Evolutionary conservation across 352 stramenopile genomes (phyloP).

Genomic region (Phytophthora fragariaefolia): DNA sequence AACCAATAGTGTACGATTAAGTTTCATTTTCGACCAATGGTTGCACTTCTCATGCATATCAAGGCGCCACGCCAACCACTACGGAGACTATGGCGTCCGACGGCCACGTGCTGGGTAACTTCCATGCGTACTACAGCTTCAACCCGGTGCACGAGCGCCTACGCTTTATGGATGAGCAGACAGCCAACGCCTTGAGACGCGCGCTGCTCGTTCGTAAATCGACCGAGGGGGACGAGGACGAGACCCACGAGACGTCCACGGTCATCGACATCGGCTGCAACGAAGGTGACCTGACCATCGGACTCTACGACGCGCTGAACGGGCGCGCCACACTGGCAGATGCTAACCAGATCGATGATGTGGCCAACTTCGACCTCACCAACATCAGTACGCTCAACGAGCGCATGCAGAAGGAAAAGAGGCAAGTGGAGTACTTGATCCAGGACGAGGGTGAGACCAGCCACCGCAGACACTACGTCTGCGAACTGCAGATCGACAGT

Average conservation of each 20-base stretch:
- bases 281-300: constrained; percentile 82
- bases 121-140: constrained; percentile 89
- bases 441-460: constrained; percentile 59
- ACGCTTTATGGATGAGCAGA: constrained; percentile 70
- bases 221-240: constrained; percentile 1
- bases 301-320: constrained; percentile 68
- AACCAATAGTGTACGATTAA: constrained; percentile 12
- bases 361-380: constrained; percentile 57
- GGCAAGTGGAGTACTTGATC: constrained; percentile 62
- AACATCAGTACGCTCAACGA: constrained; percentile 78
- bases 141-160: constrained; percentile 77
- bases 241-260: constrained; percentile 32
- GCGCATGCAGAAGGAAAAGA: constrained; percentile 68
- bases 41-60: constrained; percentile 4
- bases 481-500: constrained; percentile 63
- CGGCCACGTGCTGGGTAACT: constrained; percentile 83
- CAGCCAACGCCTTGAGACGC: constrained; percentile 46
- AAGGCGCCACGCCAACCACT: constrained; percentile 2
- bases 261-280: constrained; percentile 87
- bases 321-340: constrained; percentile 23
- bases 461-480: constrained; percentile 68
- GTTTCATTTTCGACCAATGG: constrained; percentile 25
- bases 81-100: constrained; percentile 39
- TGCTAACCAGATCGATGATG: constrained; percentile 32
- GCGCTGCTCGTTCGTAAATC: constrained; percentile 43